A percentile compares a stretch with the other conserved stretches of the same genome.
Evolutionary conservation across 306 rosid species (phyloP).

Genomic region (Rosa multiflora): DNA sequence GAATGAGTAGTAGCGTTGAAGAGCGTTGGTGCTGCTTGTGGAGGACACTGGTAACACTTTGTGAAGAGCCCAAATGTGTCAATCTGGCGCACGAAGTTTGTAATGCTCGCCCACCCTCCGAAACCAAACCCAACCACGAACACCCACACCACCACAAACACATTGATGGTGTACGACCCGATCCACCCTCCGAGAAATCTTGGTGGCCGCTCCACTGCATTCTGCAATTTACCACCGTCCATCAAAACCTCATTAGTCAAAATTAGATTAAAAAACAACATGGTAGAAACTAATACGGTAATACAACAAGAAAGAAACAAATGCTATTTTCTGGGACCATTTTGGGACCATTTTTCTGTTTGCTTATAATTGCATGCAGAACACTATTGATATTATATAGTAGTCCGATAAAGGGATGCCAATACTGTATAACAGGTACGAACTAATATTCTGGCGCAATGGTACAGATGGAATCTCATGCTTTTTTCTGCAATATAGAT

Average conservation of each 20-base stretch:
- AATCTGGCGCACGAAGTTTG: slow-evolving; percentile 78
- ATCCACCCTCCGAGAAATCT: slow-evolving; percentile 87
- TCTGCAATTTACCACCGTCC: slow-evolving; percentile 54
- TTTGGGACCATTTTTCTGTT: background rate
- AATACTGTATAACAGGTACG: slow-evolving; percentile 24
- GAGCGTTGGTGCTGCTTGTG: slow-evolving; percentile 25
- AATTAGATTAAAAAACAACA: background rate
- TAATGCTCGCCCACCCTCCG: slow-evolving; percentile 99
- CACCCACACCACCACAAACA: slow-evolving; percentile 86
- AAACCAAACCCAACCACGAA: slow-evolving; percentile 88
- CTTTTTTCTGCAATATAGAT: slow-evolving; percentile 19
- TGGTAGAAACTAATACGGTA: background rate
- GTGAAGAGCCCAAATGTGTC: slow-evolving; percentile 96
- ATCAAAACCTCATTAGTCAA: slow-evolving; percentile 1
- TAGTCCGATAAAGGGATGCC: slow-evolving; percentile 16
- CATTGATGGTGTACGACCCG: slow-evolving; percentile 63
- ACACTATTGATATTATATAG: background rate
- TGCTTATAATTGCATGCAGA: slow-evolving; percentile 1
- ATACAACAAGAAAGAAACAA: background rate
- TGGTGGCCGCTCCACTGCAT: slow-evolving; percentile 91
- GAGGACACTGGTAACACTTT: slow-evolving; percentile 86
- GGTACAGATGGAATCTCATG: slow-evolving; percentile 44
- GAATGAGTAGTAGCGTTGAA: slow-evolving; percentile 50
- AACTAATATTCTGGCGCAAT: slow-evolving; percentile 28
- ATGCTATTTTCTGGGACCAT: background rate